Conservation (phyloP, 2,329 filamentous ascomycete species). For the Calonectria pseudoturangicola region DNA sequence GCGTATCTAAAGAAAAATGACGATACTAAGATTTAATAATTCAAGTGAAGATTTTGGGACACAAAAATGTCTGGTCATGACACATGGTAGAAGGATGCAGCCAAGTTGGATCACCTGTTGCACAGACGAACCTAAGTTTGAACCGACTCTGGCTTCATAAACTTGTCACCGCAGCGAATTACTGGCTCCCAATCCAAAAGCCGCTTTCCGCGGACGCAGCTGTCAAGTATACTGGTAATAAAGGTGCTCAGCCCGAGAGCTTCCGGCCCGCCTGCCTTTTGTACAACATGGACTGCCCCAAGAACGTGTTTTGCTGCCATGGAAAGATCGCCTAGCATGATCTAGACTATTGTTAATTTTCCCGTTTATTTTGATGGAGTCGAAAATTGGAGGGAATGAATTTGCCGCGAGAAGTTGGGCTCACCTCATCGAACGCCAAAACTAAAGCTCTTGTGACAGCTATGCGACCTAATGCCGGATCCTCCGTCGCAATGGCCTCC, state of each 20-base stretch:
- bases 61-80: too few relatives aligned
- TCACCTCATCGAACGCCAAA: conserved; percentile 41
- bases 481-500: conserved; percentile 5
- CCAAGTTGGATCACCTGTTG: background rate
- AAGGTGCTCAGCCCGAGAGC: conserved; percentile 36
- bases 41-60: too few relatives aligned
- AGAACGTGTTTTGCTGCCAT: conserved; percentile 40
- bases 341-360: conserved; percentile 11
- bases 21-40: too few relatives aligned
- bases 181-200: conserved; percentile 8
- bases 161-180: background rate
- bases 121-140: background rate
- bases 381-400: too few relatives aligned
- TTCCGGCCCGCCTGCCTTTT: conserved; percentile 27
- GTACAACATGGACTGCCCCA: conserved; percentile 31
- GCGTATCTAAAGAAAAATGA: too few relatives aligned
- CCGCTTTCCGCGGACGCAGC: conserved; percentile 29
- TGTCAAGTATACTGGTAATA: conserved; percentile 28
- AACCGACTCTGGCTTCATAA: background rate
- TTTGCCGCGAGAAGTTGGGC: background rate
- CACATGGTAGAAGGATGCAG: too few relatives aligned
- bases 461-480: background rate
- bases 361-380: background rate
- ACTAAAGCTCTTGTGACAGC: conserved; percentile 42
- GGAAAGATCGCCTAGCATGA: conserved; percentile 36